Percentiles rank a stretch among this genome's conserved stretches.
These are phyloP conservation scores for Yarrowia sp. DNA, from an alignment of 805 yeast species.

Conservation along the genomic window DNA sequence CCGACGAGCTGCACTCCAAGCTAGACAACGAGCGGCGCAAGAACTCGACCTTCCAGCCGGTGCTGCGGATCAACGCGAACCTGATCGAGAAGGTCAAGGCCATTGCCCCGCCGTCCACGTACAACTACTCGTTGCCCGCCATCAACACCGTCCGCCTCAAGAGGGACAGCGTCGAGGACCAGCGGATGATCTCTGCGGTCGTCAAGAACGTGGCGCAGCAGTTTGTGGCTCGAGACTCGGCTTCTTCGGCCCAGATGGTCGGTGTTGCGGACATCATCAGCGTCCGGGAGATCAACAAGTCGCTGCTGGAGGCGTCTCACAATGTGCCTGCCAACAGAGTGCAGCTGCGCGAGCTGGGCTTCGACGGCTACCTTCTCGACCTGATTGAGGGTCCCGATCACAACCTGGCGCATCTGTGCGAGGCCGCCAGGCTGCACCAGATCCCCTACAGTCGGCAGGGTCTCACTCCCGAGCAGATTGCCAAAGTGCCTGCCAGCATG, in stretches of 20 bases:
- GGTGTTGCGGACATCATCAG: not conserved
- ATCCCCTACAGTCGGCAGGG: conserved; percentile 63
- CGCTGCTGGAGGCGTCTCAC: not conserved
- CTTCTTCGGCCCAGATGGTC: not conserved
- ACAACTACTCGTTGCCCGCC: conserved; percentile 5
- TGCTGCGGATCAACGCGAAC: not conserved
- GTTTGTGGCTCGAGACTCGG: not conserved
- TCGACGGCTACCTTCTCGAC: conserved; percentile 77
- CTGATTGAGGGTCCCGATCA: conserved; percentile 67
- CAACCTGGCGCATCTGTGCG: conserved; percentile 69
- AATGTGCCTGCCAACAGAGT: not conserved
- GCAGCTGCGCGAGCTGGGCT: conserved; percentile 53
- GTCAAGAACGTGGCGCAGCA: not conserved
- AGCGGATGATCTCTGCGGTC: not conserved
- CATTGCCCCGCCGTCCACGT: not conserved
- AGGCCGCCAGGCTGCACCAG: conserved; percentile 46
- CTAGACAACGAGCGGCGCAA: not conserved
- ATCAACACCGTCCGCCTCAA: not conserved
- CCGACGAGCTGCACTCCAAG: not conserved
- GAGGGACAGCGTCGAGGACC: not conserved
- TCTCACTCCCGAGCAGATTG: conserved; percentile 44
- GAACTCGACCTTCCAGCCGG: not conserved
- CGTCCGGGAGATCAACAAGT: not conserved
- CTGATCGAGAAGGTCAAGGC: conserved; percentile 30
- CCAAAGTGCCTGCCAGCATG: conserved; percentile 6